Evolutionary conservation across 441 rosid species (phyloP), one percentile per base, ranked within the genome.

Genomic region (Gossypium davidsonii): DNA sequence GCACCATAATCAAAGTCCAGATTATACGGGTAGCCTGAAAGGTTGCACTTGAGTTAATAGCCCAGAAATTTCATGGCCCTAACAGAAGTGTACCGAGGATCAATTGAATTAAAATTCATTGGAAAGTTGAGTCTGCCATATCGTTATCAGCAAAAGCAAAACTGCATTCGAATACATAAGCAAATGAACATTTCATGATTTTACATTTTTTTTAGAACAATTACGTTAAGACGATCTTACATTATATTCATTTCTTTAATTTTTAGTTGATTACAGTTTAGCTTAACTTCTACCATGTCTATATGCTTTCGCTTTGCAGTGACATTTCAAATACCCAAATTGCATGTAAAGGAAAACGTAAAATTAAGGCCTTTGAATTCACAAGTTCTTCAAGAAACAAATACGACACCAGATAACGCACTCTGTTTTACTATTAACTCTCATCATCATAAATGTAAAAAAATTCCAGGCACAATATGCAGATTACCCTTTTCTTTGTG

Each of bases 1-100:
- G 93, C 97, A 72, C 97, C 98, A 63, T 93, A 93, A 68, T 93
- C 98, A 15, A 93, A 93, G 81, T 93, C 97, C 81, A 91, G 80
- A 73, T 93, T 93, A 73, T 90, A 91, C 0, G 96, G 98, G 85
- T 93, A 93, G 68, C 97, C 97, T 93, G 86, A 21, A 77, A 53
- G 11, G 56, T 25, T 11, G 21, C 7, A 59, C 46, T 9, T 61
- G 31, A 39, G 20, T 64, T 21, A 64, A 64, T 20, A 64, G 14
- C 26, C 8, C 6, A 17, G 1, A n/a, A 6, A 34, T 37, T 37
- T 44, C 25, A 63, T 15, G 48, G 25, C 21, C 23, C 6, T 6
- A 57, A 11, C 1, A 1, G 10, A 56, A 21, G 28, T 26, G 1
- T 6, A 25, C 8, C 2, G 39, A 3, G n/a, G 10, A 26, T 26